Percentiles rank a stretch among this genome's conserved stretches.
Evolutionary conservation across 257 asterid genomes (phyloP).

Genomic region (Capsicum pubescens): DNA sequence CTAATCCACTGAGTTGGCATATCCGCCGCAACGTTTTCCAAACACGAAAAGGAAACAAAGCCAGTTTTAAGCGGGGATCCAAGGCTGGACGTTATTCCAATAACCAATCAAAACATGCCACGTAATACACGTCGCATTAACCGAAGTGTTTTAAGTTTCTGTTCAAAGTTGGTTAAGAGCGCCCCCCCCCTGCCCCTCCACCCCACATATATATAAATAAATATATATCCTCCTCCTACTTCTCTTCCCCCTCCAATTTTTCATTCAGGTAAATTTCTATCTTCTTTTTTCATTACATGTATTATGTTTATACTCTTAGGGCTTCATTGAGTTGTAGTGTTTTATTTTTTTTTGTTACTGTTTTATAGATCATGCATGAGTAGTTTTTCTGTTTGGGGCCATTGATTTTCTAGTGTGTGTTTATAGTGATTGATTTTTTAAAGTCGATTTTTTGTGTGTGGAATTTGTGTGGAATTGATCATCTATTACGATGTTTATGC

Average conservation of each 20-base stretch:
- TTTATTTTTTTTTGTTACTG: neutral
- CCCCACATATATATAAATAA: too few species aligned
- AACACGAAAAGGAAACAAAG: neutral
- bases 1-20: neutral
- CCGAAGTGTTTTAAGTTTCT: too few species aligned
- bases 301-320: neutral
- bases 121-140: conserved; percentile 22
- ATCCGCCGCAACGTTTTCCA: neutral
- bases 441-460: neutral
- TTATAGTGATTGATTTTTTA: neutral
- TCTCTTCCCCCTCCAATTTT: too few species aligned
- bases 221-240: too few species aligned
- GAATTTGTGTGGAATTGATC: neutral
- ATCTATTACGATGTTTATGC: neutral
- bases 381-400: neutral
- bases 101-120: conserved; percentile 41
- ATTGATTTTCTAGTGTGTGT: neutral
- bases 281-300: too few species aligned
- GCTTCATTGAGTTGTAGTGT: neutral
- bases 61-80: conserved; percentile 20
- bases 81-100: neutral
- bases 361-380: neutral
- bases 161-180: too few species aligned
- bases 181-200: too few species aligned
- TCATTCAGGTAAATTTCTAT: neutral